Evolutionary conservation across 495 filamentous ascomycete genomes (phyloP).

Genomic region (Cercophora samala): DNA sequence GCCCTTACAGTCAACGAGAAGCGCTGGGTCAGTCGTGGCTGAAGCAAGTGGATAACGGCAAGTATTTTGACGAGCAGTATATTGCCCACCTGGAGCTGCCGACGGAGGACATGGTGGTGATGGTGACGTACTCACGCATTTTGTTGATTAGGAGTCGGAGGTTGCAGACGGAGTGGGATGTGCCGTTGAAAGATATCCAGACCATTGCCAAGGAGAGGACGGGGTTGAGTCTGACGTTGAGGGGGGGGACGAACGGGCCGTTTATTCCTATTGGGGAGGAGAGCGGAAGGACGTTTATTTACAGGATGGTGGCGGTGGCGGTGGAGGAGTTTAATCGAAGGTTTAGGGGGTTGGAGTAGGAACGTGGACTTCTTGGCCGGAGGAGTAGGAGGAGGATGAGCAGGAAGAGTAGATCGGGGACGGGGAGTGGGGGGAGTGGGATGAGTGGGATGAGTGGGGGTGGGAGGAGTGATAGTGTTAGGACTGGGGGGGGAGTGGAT

Average conservation of each 20-base stretch:
- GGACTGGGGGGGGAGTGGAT: too few species aligned
- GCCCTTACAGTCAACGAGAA: slow-evolving; percentile 93
- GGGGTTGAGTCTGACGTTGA: slow-evolving; percentile 80
- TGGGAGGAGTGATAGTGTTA: too few species aligned
- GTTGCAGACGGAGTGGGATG: slow-evolving; percentile 89
- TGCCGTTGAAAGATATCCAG: slow-evolving; percentile 91
- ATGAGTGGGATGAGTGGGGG: too few species aligned
- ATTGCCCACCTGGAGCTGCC: slow-evolving; percentile 93
- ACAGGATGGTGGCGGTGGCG: slow-evolving; percentile 54
- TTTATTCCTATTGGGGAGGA: slow-evolving; percentile 94
- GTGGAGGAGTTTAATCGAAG: slow-evolving; percentile 58
- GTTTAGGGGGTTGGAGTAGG: slow-evolving; percentile 44
- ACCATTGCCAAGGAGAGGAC: slow-evolving; percentile 96
- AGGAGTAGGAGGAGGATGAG: background rate
- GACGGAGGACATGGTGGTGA: slow-evolving; percentile 85
- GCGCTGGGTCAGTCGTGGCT: slow-evolving; percentile 98
- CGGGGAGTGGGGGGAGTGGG: background rate
- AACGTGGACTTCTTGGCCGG: background rate
- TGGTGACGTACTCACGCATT: slow-evolving; percentile 90
- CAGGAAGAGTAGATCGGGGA: background rate
- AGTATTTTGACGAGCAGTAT: slow-evolving; percentile 96
- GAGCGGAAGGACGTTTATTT: slow-evolving; percentile 82
- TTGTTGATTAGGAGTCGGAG: slow-evolving; percentile 84
- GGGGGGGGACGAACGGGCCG: slow-evolving; percentile 87
- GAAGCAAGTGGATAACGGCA: slow-evolving; percentile 94